Conservation (phyloP, 192 early-diverging fungal species). For the Podila epicladia region DNA sequence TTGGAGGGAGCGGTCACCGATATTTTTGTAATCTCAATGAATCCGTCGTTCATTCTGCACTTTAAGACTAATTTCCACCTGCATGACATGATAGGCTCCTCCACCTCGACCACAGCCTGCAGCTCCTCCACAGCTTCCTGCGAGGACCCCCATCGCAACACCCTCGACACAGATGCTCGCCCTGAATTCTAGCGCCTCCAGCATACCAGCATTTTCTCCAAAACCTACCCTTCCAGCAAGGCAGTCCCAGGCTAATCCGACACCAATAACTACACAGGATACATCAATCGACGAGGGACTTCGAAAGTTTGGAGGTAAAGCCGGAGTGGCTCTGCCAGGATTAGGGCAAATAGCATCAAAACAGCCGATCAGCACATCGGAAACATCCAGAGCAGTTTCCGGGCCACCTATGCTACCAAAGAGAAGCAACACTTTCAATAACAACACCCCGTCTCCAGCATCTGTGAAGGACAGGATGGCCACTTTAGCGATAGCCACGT, state of each 20-base stretch:
- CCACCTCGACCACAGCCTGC: not conserved
- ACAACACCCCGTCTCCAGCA: not conserved
- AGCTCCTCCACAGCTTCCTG: slow-evolving; percentile 11
- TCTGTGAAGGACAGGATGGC: slow-evolving; percentile 44
- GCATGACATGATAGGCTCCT: slow-evolving; percentile 1
- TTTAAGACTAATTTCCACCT: not conserved
- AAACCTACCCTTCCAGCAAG: not conserved
- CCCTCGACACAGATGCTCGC: not conserved
- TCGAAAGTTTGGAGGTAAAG: not conserved
- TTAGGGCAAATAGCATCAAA: not conserved
- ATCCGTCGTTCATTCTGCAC: no score
- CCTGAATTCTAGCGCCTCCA: not conserved
- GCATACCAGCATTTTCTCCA: not conserved
- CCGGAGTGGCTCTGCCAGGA: slow-evolving; percentile 16
- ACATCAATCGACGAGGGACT: not conserved
- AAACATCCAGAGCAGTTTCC: not conserved
- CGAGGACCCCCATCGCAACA: not conserved
- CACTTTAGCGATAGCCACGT: slow-evolving; percentile 17
- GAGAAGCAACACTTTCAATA: slow-evolving; percentile 17
- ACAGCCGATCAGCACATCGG: not conserved
- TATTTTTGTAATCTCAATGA: not conserved
- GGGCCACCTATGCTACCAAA: slow-evolving; percentile 32
- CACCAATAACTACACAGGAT: not conserved
- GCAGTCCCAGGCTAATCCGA: not conserved
- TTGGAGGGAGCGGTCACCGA: not conserved